Evolutionary conservation across 2,329 filamentous ascomycete species (phyloP), one percentile per base, ranked within the genome.

Genomic region (Sporothrix globosa): DNA sequence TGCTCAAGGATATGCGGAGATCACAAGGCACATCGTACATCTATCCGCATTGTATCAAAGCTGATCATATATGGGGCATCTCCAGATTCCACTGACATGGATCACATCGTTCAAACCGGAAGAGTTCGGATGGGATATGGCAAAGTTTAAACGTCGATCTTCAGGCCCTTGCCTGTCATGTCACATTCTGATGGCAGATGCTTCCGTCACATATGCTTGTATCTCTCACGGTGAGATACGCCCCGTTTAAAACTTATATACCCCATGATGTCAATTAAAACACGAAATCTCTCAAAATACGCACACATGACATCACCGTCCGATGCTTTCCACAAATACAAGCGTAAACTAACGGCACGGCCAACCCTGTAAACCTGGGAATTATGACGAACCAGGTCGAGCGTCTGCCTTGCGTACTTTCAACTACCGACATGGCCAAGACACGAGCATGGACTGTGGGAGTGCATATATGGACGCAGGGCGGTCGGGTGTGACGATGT

Each of bases 1-100:
- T 21, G 19, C 34, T 61, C 13, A 21, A 61, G n/a, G 13, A 24
- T 24, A 11, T 17, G 34, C 34, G 24, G 41, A 61, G n/a, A 44
- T 61, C 56, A 61, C 34, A 10, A 24, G n/a, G 56, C 27, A 30
- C 3, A 4, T 30, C 27, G 3, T 24, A 24, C 19, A 14, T 44
- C 19, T 24, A n/a, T 41, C 14, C 9, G 24, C 19, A 9, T 24
- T 61, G 56, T 44, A 44, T n/a, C 14, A 24, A n/a, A 24, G 56
- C n/a, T 44, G 34, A 61, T 61, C 56, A 61, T 61, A 61, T 44
- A 61, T 34, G 56, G 56, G 56, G n/a, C 56, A 61, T 61, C 56
- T 61, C 19, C 10, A 44, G 10, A 61, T 61, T 10, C 34, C 39
- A 44, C 27, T 19, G 10, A 4, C 52, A 13, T 13, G 50, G 21